Conservation (phyloP, 352 stramenopile species). For the Globisporangium camurandrum region DNA sequence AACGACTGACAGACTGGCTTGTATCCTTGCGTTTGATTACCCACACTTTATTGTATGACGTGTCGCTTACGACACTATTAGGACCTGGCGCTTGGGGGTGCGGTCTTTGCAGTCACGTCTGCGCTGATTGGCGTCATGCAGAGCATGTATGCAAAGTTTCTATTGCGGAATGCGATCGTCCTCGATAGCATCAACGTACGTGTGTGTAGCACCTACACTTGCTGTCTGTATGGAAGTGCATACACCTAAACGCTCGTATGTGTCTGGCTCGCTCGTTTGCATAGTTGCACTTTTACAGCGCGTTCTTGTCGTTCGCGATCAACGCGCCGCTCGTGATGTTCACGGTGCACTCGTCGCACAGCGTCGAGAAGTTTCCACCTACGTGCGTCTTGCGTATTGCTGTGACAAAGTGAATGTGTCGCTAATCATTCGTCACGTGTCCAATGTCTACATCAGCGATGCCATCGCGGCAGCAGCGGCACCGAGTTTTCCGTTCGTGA, state of each 20-base stretch:
- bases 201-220: not conserved
- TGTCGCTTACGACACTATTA: conserved; percentile 3
- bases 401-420: not conserved
- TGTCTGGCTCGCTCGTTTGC: conserved; percentile 1
- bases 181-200: conserved; percentile 79
- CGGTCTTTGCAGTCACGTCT: conserved; percentile 65
- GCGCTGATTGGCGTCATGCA: conserved; percentile 77
- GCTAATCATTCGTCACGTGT: conserved; percentile 1
- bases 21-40: not conserved
- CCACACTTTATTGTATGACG: not conserved
- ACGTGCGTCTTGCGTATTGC: conserved; percentile 16
- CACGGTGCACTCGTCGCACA: conserved; percentile 22
- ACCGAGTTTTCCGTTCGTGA: conserved; percentile 61
- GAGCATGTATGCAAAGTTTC: conserved; percentile 86
- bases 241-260: not conserved
- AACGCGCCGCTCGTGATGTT: conserved; percentile 73
- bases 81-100: conserved; percentile 59
- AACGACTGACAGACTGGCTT: too few relatives aligned
- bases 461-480: not conserved
- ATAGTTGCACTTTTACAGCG: conserved; percentile 84
- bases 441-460: conserved; percentile 1
- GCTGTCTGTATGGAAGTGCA: not conserved
- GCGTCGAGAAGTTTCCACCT: conserved; percentile 44
- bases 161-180: conserved; percentile 68
- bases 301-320: conserved; percentile 77